These are phyloP conservation scores for Arabidopsis thaliana DNA, from an alignment of 345 rosid genomes.

Conservation along the genomic window TAIR10.1 NC_003071.7:17406501-17407000, in stretches of 20 bases:
- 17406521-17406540: conserved; percentile 92
- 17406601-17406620: conserved; percentile 84
- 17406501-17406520: not conserved
- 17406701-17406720: conserved; percentile 35
- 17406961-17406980: conserved; percentile 67
- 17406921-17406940: conserved; percentile 60
- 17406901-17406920: conserved; percentile 92
- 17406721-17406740: not conserved
- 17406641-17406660: conserved; percentile 83
- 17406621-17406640: conserved; percentile 83
- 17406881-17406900: conserved; percentile 73
- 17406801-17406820: conserved; percentile 84
- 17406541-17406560: conserved; percentile 94
- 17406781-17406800: conserved; percentile 75
- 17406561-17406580: conserved; percentile 74
- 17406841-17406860: conserved; percentile 62
- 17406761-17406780: conserved; percentile 1
- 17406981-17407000: conserved; percentile 66
- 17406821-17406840: conserved; percentile 81
- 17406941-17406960: conserved; percentile 63
- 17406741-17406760: not conserved
- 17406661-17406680: conserved; percentile 63
- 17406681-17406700: conserved; percentile 82
- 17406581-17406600: conserved; percentile 88
- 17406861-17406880: conserved; percentile 58